Percentiles rank a stretch among this genome's conserved stretches.
These are phyloP conservation scores for Vanderwaltozyma verrucispora DNA, from an alignment of 805 yeast genomes.

Conservation along the genomic window DNA sequence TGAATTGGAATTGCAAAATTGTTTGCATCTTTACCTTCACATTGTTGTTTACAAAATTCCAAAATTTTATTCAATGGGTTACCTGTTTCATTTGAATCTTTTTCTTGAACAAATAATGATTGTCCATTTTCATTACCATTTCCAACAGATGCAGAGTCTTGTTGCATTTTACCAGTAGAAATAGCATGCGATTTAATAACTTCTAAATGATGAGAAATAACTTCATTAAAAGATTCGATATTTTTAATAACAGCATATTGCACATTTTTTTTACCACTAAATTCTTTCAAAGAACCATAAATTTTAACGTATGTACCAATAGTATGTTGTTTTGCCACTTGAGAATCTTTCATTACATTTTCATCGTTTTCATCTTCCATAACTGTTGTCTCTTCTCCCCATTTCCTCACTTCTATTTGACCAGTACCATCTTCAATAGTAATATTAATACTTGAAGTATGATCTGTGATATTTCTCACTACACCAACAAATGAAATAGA, in stretches of 20 bases:
- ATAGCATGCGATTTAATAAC: slow-evolving; percentile 49
- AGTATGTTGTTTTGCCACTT: slow-evolving; percentile 27
- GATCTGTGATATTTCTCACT: slow-evolving; percentile 52
- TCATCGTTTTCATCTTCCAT: slow-evolving; percentile 23
- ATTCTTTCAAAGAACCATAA: slow-evolving; percentile 45
- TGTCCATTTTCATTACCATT: slow-evolving; percentile 20
- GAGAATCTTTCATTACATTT: slow-evolving; percentile 17
- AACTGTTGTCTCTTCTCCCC: slow-evolving; percentile 40
- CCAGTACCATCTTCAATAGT: slow-evolving; percentile 79
- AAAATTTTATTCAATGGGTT: slow-evolving; percentile 35
- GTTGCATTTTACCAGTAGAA: slow-evolving; percentile 39
- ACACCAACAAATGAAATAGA: slow-evolving; percentile 62
- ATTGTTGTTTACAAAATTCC: slow-evolving; percentile 39
- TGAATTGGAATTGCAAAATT: slow-evolving; percentile 64
- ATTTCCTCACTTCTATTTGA: slow-evolving; percentile 48
- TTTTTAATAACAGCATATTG: slow-evolving; percentile 52
- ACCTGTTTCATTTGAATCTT: slow-evolving; percentile 23
- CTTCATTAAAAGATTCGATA: slow-evolving; percentile 55
- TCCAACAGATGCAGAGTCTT: slow-evolving; percentile 8
- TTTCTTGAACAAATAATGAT: slow-evolving; percentile 37
- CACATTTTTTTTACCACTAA: slow-evolving; percentile 51
- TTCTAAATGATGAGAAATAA: slow-evolving; percentile 55
- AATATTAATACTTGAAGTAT: slow-evolving; percentile 43
- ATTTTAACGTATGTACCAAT: slow-evolving; percentile 54
- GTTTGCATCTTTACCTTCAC: slow-evolving; percentile 39